Evolutionary conservation across 1,284 basidiomycete species (phyloP).

Genomic region (Schizophyllum amplum): DNA sequence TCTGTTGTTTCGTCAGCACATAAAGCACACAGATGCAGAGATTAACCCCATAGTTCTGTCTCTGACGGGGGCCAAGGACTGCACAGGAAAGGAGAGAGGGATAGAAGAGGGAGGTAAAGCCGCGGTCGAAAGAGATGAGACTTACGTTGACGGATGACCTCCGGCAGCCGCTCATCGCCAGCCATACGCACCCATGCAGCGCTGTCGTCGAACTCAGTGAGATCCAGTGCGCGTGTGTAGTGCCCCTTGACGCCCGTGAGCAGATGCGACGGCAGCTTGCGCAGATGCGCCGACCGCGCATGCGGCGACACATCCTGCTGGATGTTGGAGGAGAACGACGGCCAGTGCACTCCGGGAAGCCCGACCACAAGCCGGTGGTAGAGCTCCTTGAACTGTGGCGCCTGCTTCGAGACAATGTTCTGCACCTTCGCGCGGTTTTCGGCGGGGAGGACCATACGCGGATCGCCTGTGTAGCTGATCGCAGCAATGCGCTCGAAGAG

Average conservation of each 20-base stretch:
- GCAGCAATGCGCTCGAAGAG: conserved; percentile 85
- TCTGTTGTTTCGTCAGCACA: conserved; percentile 33
- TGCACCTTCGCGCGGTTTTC: conserved; percentile 94
- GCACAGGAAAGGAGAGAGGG: conserved; percentile 4
- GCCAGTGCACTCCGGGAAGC: conserved; percentile 71
- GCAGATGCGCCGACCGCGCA: conserved; percentile 65
- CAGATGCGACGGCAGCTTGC: conserved; percentile 68
- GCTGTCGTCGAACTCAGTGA: conserved; percentile 47
- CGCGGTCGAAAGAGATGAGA: no score
- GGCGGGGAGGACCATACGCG: conserved; percentile 87
- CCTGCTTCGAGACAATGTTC: conserved; percentile 85
- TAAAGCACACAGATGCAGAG: conserved; percentile 4
- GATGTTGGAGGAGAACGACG: conserved; percentile 36
- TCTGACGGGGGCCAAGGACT: no score
- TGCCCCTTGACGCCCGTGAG: conserved; percentile 47
- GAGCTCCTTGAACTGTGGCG: conserved; percentile 78
- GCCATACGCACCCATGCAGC: conserved; percentile 74
- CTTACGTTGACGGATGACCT: conserved; percentile 54
- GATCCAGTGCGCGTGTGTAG: conserved; percentile 27
- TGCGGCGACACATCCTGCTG: conserved; percentile 65
- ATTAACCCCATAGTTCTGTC: no score
- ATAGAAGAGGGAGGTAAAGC: not conserved
- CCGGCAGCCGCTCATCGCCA: conserved; percentile 48
- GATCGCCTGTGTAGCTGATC: conserved; percentile 87
- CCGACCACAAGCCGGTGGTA: conserved; percentile 79